phyloP scores from a whole-genome alignment of 345 rosid genomes.

The Mercurialis annua region DNA sequence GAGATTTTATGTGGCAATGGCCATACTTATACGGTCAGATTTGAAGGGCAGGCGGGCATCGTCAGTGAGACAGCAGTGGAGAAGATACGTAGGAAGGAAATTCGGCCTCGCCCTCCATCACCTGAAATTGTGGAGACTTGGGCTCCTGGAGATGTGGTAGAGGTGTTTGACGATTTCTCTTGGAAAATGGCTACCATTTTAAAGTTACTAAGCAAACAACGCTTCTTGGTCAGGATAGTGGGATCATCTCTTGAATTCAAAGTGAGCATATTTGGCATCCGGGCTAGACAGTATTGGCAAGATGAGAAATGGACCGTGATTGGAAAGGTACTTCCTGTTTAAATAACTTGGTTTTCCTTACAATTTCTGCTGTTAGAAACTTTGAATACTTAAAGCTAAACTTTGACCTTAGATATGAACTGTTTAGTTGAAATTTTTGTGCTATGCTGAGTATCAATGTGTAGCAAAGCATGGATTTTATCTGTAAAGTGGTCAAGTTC shows the following conservation, averaged over 20 bases:
- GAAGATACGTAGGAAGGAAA: slow-evolving; percentile 50
- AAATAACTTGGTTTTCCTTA: not conserved
- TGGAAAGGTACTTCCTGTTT: slow-evolving; percentile 25
- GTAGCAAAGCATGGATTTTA: not conserved
- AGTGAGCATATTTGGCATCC: slow-evolving; percentile 41
- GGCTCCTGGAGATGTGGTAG: slow-evolving; percentile 71
- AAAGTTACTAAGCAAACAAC: slow-evolving; percentile 41
- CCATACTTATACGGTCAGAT: slow-evolving; percentile 52
- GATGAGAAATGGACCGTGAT: slow-evolving; percentile 58
- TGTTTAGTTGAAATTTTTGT: not conserved
- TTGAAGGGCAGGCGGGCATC: slow-evolving; percentile 28
- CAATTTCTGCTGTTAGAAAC: not conserved
- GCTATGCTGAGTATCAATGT: not conserved
- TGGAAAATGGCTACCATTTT: slow-evolving; percentile 78
- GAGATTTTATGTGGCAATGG: slow-evolving; percentile 68
- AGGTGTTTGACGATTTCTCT: slow-evolving; percentile 54
- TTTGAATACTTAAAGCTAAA: not conserved
- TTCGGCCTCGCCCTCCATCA: slow-evolving; percentile 61
- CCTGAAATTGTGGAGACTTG: slow-evolving; percentile 37
- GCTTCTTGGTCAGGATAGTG: slow-evolving; percentile 52
- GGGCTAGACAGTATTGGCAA: slow-evolving; percentile 74
- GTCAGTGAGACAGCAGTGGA: slow-evolving; percentile 18
- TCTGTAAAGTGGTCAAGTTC: not conserved
- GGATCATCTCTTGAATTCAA: slow-evolving; percentile 60
- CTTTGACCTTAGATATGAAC: not conserved